phyloP scores from a whole-genome alignment of 371 early-diverging fungal genomes.

The Mucor saturninus region DNA sequence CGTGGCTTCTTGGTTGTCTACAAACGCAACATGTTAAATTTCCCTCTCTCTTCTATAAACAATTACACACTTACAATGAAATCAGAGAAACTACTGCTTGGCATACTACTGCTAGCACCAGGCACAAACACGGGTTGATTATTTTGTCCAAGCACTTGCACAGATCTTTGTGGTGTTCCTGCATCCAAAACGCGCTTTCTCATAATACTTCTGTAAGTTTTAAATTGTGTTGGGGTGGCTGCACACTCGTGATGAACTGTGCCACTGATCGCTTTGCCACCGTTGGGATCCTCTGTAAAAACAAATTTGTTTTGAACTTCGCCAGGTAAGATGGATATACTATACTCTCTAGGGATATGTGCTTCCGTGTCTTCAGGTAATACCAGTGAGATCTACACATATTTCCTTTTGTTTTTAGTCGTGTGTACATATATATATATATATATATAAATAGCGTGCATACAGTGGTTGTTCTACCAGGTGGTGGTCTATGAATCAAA shows the following conservation, averaged over 20 bases:
- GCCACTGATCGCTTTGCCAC: constrained; percentile 58
- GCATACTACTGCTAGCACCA: constrained; percentile 64
- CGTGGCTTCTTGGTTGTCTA: constrained; percentile 45
- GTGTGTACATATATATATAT: neutral
- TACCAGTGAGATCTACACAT: constrained; percentile 58
- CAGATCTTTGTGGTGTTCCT: constrained; percentile 57
- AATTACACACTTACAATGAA: constrained; percentile 55
- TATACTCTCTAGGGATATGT: constrained; percentile 77
- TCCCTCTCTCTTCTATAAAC: neutral
- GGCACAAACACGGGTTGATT: constrained; percentile 62
- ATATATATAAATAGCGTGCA: neutral
- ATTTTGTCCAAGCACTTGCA: constrained; percentile 59
- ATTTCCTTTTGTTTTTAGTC: neutral
- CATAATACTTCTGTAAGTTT: constrained; percentile 79
- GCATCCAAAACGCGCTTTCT: constrained; percentile 68
- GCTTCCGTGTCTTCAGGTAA: constrained; percentile 59
- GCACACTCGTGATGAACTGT: constrained; percentile 85
- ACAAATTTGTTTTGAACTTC: constrained; percentile 78
- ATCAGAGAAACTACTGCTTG: constrained; percentile 51
- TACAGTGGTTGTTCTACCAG: constrained; percentile 30
- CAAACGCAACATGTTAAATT: neutral
- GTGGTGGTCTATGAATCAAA: constrained; percentile 34
- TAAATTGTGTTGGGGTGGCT: constrained; percentile 65
- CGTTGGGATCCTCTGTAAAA: constrained; percentile 68
- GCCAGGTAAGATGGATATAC: constrained; percentile 68